phyloP scores from a whole-genome alignment of 2,329 filamentous ascomycete genomes.

The Endothia cerciana region DNA sequence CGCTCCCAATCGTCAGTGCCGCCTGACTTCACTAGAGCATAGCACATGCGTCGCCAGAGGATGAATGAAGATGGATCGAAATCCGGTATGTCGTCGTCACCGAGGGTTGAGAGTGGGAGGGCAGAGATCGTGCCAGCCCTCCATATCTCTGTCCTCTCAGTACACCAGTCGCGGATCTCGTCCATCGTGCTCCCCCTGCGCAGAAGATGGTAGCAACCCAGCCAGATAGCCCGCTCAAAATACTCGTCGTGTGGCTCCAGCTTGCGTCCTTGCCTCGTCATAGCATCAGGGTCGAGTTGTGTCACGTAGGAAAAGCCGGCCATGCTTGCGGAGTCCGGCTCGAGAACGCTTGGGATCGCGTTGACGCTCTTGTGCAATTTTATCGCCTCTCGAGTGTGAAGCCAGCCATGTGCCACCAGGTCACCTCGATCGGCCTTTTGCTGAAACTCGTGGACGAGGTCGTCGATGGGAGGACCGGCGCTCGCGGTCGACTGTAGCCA shows the following conservation, averaged over 20 bases:
- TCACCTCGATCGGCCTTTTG: constrained; percentile 77
- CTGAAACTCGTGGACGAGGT: constrained; percentile 76
- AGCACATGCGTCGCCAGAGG: constrained; percentile 82
- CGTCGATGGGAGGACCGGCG: constrained; percentile 71
- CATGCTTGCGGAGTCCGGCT: constrained; percentile 62
- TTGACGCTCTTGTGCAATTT: constrained; percentile 86
- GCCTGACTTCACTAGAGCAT: constrained; percentile 69
- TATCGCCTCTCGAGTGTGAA: constrained; percentile 87
- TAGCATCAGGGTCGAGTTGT: constrained; percentile 89
- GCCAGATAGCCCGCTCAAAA: constrained; percentile 89
- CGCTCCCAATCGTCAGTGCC: constrained; percentile 78
- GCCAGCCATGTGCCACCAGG: constrained; percentile 85
- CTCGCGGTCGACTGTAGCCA: constrained; percentile 84
- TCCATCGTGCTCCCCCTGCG: constrained; percentile 77
- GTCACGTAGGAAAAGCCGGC: constrained; percentile 69
- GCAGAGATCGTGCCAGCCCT: constrained; percentile 82
- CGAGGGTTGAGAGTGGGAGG: constrained; percentile 60
- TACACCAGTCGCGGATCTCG: constrained; percentile 83
- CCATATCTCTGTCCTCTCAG: constrained; percentile 86
- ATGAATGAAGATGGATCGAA: constrained; percentile 52
- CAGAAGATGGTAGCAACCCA: constrained; percentile 91
- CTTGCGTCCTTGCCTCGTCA: constrained; percentile 75
- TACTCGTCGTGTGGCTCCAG: constrained; percentile 84
- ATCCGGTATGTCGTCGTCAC: constrained; percentile 47
- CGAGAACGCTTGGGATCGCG: constrained; percentile 66